Conservation (phyloP, 2,329 filamentous ascomycete species). For the Stagonosporopsis rhizophila region DNA sequence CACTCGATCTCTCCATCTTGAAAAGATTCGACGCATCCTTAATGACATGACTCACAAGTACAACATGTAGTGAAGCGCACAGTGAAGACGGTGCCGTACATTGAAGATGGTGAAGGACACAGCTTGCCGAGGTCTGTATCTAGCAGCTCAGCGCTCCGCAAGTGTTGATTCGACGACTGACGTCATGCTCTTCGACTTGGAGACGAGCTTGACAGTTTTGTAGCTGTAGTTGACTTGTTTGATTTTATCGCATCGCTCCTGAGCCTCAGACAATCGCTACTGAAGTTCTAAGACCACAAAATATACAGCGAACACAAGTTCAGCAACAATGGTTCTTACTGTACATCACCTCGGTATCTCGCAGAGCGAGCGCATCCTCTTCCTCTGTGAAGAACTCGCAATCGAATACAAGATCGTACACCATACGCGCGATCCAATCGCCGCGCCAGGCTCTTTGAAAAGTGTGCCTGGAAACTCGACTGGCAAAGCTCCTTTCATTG, state of each 20-base stretch:
- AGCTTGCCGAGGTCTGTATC: slow-evolving; percentile 7
- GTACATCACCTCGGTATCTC: slow-evolving; percentile 49
- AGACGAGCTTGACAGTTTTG: background rate
- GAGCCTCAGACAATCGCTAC: background rate
- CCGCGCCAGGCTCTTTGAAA: slow-evolving; percentile 30
- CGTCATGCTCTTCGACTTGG: slow-evolving; percentile 4
- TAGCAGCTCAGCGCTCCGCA: background rate
- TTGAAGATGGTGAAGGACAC: background rate
- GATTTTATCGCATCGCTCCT: background rate
- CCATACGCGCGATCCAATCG: slow-evolving; percentile 54
- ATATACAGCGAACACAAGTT: no score
- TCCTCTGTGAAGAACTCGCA: slow-evolving; percentile 68
- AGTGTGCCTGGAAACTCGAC: slow-evolving; percentile 41
- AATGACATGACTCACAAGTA: background rate
- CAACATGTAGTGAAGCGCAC: background rate
- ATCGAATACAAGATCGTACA: slow-evolving; percentile 59
- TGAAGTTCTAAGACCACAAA: background rate
- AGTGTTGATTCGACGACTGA: slow-evolving; percentile 13
- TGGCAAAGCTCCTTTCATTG: slow-evolving; percentile 65
- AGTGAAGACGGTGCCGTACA: background rate
- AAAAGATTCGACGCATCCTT: background rate
- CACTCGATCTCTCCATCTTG: background rate
- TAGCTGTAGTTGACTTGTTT: background rate
- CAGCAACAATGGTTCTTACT: slow-evolving; percentile 29
- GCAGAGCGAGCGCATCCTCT: slow-evolving; percentile 68